Conservation (phyloP, 345 rosid genomes). For the Trapa incisa region DNA sequence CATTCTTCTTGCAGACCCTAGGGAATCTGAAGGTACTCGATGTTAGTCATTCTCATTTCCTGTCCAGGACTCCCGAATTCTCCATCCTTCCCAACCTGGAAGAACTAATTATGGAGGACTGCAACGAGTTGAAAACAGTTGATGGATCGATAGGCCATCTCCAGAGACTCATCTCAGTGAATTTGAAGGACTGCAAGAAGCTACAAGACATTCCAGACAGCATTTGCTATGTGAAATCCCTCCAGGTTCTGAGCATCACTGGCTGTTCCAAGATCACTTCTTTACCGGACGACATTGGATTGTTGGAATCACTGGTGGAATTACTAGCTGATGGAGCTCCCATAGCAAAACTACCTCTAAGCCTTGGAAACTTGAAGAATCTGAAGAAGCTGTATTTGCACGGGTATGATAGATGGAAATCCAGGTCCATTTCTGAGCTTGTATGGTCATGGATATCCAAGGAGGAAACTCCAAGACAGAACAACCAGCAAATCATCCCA, state of each 20-base stretch:
- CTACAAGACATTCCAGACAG: slow-evolving; percentile 15
- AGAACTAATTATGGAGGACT: slow-evolving; percentile 6
- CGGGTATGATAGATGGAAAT: neutral
- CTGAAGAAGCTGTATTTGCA: neutral
- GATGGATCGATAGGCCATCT: slow-evolving; percentile 14
- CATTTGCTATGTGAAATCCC: slow-evolving; percentile 10
- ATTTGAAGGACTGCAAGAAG: slow-evolving; percentile 16
- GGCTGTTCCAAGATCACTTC: slow-evolving; percentile 16
- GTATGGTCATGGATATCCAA: neutral
- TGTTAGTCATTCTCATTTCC: slow-evolving; percentile 12
- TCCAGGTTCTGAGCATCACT: slow-evolving; percentile 12
- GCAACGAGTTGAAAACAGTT: slow-evolving; percentile 12
- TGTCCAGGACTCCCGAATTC: neutral
- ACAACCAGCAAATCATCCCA: too few relatives aligned
- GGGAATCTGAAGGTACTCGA: slow-evolving; percentile 11
- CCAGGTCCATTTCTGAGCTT: neutral
- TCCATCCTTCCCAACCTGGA: slow-evolving; percentile 10
- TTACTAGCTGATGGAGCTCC: slow-evolving; percentile 13
- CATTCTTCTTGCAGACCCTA: neutral
- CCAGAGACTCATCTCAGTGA: slow-evolving; percentile 4
- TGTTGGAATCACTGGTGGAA: slow-evolving; percentile 12
- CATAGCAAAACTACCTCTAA: neutral
- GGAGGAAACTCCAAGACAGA: neutral
- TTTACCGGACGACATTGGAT: slow-evolving; percentile 6
- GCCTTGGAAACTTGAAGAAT: neutral